Conservation (phyloP, 2,329 filamentous ascomycete species). For the Simplicillium aogashimaense region DNA sequence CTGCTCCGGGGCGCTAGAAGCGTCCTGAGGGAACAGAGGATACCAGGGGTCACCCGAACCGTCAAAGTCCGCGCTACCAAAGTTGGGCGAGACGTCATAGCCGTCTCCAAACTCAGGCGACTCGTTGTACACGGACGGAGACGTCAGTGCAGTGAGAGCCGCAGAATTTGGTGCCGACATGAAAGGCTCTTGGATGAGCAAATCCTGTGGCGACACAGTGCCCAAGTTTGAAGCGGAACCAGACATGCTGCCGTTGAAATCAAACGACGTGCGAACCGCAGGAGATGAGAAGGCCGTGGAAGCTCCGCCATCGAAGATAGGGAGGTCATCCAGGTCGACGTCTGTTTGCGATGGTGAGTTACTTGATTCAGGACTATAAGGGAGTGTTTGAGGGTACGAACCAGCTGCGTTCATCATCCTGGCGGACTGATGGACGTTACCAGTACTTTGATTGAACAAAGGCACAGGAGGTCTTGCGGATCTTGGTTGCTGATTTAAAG, state of each 20-base stretch:
- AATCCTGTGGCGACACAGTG: conserved; percentile 78
- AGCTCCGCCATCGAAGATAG: conserved; percentile 42
- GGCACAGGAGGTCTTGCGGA: conserved; percentile 58
- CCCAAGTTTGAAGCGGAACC: conserved; percentile 45
- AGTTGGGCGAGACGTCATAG: conserved; percentile 72
- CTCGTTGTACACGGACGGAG: conserved; percentile 67
- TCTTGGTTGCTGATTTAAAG: conserved; percentile 44
- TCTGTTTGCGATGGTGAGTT: conserved; percentile 34
- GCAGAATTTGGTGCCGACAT: conserved; percentile 73
- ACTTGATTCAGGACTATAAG: conserved; percentile 2
- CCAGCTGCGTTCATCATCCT: conserved; percentile 33
- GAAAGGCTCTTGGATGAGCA: conserved; percentile 59
- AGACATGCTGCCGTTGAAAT: conserved; percentile 35
- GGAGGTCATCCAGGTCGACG: conserved; percentile 48
- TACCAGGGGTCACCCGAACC: conserved; percentile 53
- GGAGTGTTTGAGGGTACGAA: no score
- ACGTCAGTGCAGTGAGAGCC: conserved; percentile 75
- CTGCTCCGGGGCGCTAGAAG: conserved; percentile 13
- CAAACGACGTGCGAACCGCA: conserved; percentile 38
- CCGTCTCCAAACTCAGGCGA: conserved; percentile 62
- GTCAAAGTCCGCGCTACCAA: conserved; percentile 49
- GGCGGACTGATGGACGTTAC: conserved; percentile 36
- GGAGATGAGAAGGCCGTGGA: conserved; percentile 45
- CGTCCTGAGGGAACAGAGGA: conserved; percentile 57
- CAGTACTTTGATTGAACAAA: conserved; percentile 53